phyloP scores from a whole-genome alignment of 2,329 filamentous ascomycete genomes.

The Fusarium verrucosum region DNA sequence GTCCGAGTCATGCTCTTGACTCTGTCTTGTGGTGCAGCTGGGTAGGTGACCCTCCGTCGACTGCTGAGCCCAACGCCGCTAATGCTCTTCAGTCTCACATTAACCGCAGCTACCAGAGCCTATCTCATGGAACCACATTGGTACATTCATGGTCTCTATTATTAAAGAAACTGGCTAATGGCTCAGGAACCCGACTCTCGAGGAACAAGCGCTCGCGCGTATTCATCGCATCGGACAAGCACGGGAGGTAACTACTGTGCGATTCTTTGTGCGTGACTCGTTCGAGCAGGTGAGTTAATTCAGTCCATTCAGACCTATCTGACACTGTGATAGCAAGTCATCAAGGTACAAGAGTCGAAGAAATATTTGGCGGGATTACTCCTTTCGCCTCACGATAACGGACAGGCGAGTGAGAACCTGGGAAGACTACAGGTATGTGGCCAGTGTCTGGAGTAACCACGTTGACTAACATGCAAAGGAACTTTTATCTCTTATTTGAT shows the following conservation, averaged over 20 bases:
- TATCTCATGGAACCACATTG: slow-evolving; percentile 63
- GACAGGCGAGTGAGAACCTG: not conserved
- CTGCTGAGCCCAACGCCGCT: not conserved
- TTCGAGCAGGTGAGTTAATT: slow-evolving; percentile 49
- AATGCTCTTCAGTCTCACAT: slow-evolving; percentile 50
- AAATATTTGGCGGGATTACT: slow-evolving; percentile 8
- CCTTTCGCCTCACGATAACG: slow-evolving; percentile 1
- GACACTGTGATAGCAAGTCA: not conserved
- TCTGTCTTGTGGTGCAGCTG: slow-evolving; percentile 61
- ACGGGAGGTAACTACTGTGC: slow-evolving; percentile 50
- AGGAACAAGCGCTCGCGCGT: slow-evolving; percentile 56
- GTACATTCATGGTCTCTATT: slow-evolving; percentile 32
- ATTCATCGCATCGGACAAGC: slow-evolving; percentile 51
- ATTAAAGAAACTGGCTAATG: not conserved
- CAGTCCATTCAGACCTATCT: rapidly evolving
- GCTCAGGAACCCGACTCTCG: slow-evolving; percentile 53
- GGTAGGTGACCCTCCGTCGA: slow-evolving; percentile 48
- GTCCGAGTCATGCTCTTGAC: slow-evolving; percentile 59
- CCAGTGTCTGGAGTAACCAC: rapidly evolving
- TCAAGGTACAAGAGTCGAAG: slow-evolving; percentile 29
- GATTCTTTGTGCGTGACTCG: slow-evolving; percentile 50
- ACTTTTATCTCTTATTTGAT: not conserved
- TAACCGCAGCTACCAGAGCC: slow-evolving; percentile 58
- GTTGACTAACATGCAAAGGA: not conserved
- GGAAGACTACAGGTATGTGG: slow-evolving; percentile 5